phyloP scores from a whole-genome alignment of 2,329 filamentous ascomycete genomes.

The Ophiostoma tasmaniense region DNA sequence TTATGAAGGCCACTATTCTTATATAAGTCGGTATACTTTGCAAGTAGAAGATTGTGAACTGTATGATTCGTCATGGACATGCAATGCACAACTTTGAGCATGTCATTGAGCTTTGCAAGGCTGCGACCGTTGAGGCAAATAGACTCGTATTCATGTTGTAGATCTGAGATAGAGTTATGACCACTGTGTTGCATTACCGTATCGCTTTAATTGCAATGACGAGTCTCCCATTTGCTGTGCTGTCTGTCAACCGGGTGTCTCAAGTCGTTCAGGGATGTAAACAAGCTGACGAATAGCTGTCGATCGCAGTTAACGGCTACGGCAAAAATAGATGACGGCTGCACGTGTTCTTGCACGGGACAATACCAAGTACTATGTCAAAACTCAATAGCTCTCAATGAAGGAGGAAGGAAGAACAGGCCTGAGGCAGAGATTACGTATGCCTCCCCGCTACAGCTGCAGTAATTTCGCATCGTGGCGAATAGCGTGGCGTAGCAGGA shows the following conservation, averaged over 20 bases:
- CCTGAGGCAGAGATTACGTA: slow-evolving; percentile 18
- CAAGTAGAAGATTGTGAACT: too few relatives aligned
- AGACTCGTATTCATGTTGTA: not conserved
- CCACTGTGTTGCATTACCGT: not conserved
- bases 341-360: not conserved
- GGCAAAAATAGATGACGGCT: not conserved
- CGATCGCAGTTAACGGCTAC: not conserved
- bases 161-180: not conserved
- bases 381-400: not conserved
- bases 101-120: too few relatives aligned
- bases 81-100: too few relatives aligned
- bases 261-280: not conserved
- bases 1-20: not conserved
- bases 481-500: not conserved
- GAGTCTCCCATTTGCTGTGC: not conserved
- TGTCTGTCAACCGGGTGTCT: not conserved
- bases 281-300: not conserved
- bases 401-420: not conserved
- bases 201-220: not conserved
- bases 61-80: too few relatives aligned
- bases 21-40: not conserved
- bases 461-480: not conserved
- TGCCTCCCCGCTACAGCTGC: slow-evolving; percentile 1
- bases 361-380: too few relatives aligned
- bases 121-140: too few relatives aligned